A percentile compares a stretch with the other conserved stretches of the same genome.
Conservation (phyloP, 1,139 yeast species). For the Yamadazyma sp. region DNA sequence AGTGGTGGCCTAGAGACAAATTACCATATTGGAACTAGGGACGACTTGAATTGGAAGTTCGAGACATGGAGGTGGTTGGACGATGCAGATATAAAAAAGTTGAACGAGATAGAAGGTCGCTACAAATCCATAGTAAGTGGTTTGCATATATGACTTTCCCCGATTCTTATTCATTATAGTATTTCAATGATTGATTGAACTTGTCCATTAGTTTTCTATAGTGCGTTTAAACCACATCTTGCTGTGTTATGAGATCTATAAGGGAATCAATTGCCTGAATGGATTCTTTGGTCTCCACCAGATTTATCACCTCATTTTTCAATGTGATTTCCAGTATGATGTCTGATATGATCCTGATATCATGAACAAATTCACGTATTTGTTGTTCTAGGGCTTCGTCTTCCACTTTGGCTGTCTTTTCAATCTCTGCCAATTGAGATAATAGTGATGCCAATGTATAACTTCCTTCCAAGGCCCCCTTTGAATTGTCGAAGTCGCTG, state of each 20-base stretch:
- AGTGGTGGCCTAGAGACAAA: conserved; percentile 59
- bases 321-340: conserved; percentile 7
- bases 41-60: conserved; percentile 75
- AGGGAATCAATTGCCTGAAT: conserved; percentile 2
- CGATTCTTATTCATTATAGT: no score
- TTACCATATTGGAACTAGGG: conserved; percentile 71
- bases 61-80: conserved; percentile 71
- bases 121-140: background rate
- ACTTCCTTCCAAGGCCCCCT: no score
- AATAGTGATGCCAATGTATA: conserved; percentile 12
- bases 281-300: background rate
- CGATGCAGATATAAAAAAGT: conserved; percentile 21
- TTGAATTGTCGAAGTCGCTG: conserved; percentile 3
- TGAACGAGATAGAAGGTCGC: conserved; percentile 8
- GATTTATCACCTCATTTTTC: background rate
- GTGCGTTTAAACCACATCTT: background rate
- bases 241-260: background rate
- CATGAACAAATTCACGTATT: conserved; percentile 17
- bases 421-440: conserved; percentile 15
- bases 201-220: no score
- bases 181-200: no score
- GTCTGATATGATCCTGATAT: conserved; percentile 15
- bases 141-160: background rate
- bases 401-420: conserved; percentile 12
- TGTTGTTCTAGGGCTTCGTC: conserved; percentile 15